Conservation (phyloP, 306 rosid genomes). For the Inga laurina region DNA sequence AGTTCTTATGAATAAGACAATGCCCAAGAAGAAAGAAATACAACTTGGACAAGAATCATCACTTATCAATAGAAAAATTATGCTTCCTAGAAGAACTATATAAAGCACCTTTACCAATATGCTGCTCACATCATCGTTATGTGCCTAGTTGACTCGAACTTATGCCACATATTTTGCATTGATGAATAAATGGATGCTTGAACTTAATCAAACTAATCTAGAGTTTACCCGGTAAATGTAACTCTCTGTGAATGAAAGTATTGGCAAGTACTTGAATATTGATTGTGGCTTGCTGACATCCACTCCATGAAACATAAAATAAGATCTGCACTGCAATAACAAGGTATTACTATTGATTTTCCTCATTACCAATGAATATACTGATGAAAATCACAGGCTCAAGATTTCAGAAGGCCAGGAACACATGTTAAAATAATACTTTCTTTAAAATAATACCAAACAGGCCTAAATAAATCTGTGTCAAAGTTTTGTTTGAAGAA, state of each 20-base stretch:
- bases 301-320: slow-evolving; percentile 94
- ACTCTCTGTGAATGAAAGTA: slow-evolving; percentile 87
- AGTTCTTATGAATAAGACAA: background rate
- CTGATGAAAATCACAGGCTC: background rate
- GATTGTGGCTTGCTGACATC: slow-evolving; percentile 65
- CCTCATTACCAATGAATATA: background rate
- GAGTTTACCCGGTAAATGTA: slow-evolving; percentile 84
- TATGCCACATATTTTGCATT: background rate
- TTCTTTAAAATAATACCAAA: background rate
- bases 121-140: background rate
- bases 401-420: slow-evolving; percentile 11
- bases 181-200: slow-evolving; percentile 14
- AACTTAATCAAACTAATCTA: slow-evolving; percentile 21
- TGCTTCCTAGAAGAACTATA: slow-evolving; percentile 23
- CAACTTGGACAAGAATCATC: background rate
- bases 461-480: background rate
- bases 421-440: slow-evolving; percentile 18
- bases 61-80: background rate
- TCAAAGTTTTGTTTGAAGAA: background rate
- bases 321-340: slow-evolving; percentile 86
- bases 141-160: slow-evolving; percentile 20
- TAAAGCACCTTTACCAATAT: background rate
- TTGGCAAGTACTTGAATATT: slow-evolving; percentile 72
- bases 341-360: background rate
- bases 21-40: background rate